Conservation (phyloP, 331 rosid species). For the Saraca asoca region DNA sequence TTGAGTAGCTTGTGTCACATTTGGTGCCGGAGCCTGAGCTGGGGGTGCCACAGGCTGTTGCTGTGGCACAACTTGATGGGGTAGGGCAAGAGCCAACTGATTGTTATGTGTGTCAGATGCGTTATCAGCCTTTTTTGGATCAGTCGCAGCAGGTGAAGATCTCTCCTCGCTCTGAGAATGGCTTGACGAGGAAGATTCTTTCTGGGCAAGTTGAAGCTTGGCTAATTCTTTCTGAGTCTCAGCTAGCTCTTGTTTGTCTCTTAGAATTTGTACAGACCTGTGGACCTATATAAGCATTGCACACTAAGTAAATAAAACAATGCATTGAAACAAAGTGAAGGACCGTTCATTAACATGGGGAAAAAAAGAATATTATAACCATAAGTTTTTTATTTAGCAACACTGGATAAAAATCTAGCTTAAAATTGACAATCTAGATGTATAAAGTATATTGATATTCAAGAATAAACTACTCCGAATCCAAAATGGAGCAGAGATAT, state of each 20-base stretch:
- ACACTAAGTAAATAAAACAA: slow-evolving; percentile 20
- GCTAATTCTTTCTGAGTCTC: slow-evolving; percentile 94
- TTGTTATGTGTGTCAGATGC: slow-evolving; percentile 71
- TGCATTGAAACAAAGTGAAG: too few relatives aligned
- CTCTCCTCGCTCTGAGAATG: slow-evolving; percentile 78
- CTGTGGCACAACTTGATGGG: slow-evolving; percentile 72
- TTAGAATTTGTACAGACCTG: slow-evolving; percentile 89
- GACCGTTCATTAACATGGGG: too few relatives aligned
- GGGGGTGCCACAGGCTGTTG: slow-evolving; percentile 59
- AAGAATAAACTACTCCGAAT: neutral
- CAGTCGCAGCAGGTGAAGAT: slow-evolving; percentile 50
- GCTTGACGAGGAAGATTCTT: slow-evolving; percentile 71
- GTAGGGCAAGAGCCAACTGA: slow-evolving; percentile 88
- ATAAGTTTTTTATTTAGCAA: neutral
- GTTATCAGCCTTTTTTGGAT: slow-evolving; percentile 63
- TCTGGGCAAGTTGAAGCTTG: slow-evolving; percentile 87
- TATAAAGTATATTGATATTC: neutral
- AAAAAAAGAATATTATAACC: too few relatives aligned
- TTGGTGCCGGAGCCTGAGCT: slow-evolving; percentile 60
- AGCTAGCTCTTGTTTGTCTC: slow-evolving; percentile 97
- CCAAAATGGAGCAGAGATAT: neutral
- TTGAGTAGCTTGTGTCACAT: slow-evolving; percentile 55
- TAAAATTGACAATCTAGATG: slow-evolving; percentile 12
- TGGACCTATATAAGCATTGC: slow-evolving; percentile 65
- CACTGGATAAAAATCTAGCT: slow-evolving; percentile 1